Evolutionary conservation across 768 basidiomycete species (phyloP), one percentile per base, ranked within the genome.

Genomic region (Tephrocybe sp.): DNA sequence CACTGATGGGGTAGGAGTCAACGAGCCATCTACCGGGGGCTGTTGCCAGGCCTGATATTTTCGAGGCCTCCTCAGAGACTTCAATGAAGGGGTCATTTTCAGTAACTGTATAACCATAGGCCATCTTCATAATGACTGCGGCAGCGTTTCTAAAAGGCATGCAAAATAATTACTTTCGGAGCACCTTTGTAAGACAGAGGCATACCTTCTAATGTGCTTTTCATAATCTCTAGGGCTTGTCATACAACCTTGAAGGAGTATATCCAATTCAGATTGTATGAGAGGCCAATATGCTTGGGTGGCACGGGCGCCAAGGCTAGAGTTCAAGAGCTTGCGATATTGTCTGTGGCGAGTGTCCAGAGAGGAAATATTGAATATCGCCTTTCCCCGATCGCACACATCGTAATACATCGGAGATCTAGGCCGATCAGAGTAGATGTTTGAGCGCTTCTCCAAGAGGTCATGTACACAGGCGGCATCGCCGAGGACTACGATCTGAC

Each of bases 371-470:
- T 75, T 74, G 64, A 78, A 75, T 9, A 77, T 65, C 1, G 72
- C 55, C 49, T 68, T 60, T 26, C 69, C 71, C 9, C 75, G 72
- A 17, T 65, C 73, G 49, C 73, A 74, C 22, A 79, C 64, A 5
- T 69, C 69, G 45, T 71, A 64, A 52, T 66, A 73, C 73, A 78
- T 75, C 65, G 69, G 70, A 5, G 65, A 66, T 45, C 65, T 65
- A 2, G 80, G 81, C 7, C 82, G 73, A 53, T 81, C 80, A 5
- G 81, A 83, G 54, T 84, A 84, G 31, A 77, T 74, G 39, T 62
- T 63, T 23, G 78, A 73, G 17, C 82, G 74, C 50, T 70, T 69
- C 46, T 78, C 76, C 7, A 85, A 70, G 4, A 85, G 68, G 23
- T 80, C 73, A 44, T 68, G 62, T 4, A 79, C 72, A 7, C 76